phyloP scores from a whole-genome alignment of 192 early-diverging fungal species.

The Dissophora globulifera region DNA sequence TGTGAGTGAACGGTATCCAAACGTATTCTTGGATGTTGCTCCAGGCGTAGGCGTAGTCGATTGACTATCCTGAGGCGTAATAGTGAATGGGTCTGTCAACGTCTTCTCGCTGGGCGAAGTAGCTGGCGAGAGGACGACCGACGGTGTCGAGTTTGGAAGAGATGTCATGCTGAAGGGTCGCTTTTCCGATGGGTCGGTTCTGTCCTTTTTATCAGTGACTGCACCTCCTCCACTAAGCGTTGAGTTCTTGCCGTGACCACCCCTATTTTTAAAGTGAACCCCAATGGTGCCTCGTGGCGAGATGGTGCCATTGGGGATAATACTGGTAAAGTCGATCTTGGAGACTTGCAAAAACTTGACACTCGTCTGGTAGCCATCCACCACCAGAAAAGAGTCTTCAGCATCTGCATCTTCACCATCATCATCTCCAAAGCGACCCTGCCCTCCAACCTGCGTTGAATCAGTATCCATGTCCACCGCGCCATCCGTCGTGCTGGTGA shows the following conservation, averaged over 20 bases:
- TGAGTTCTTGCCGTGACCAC: constrained; percentile 25
- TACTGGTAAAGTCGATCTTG: constrained; percentile 37
- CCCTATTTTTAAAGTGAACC: constrained; percentile 22
- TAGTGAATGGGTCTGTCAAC: constrained; percentile 11
- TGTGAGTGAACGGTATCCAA: constrained; percentile 37
- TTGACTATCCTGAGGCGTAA: constrained; percentile 20
- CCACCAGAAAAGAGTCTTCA: constrained; percentile 35
- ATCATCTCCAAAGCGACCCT: constrained; percentile 7
- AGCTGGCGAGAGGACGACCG: constrained; percentile 9
- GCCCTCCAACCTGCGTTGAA: background rate
- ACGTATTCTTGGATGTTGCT: constrained; percentile 26
- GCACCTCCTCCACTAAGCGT: background rate
- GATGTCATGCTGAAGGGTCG: constrained; percentile 45
- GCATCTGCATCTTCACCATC: constrained; percentile 32
- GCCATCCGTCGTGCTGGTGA: constrained; percentile 5
- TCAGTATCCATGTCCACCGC: background rate
- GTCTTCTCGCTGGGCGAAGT: constrained; percentile 7
- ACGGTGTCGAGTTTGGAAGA: constrained; percentile 30
- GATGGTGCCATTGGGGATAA: constrained; percentile 34
- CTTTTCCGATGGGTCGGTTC: background rate
- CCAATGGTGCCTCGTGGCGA: constrained; percentile 40
- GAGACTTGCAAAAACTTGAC: constrained; percentile 28
- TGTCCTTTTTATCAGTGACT: constrained; percentile 15
- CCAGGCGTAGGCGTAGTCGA: constrained; percentile 42
- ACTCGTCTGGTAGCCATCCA: constrained; percentile 46